Evolutionary conservation across 306 rosid species (phyloP).

Genomic region (Chamaecrista fasciculata): DNA sequence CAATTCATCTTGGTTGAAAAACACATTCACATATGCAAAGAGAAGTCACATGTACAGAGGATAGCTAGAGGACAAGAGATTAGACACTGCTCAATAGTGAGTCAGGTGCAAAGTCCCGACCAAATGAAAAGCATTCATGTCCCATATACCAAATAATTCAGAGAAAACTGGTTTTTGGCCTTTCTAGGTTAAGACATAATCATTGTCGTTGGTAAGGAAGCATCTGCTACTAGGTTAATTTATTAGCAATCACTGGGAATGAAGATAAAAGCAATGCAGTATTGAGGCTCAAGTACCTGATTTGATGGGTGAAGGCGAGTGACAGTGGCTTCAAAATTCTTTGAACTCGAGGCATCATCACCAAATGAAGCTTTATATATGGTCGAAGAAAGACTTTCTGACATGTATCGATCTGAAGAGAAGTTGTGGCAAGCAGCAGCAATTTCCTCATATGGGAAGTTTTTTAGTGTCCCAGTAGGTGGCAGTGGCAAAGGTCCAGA

Average conservation of each 20-base stretch:
- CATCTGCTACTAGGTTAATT: not conserved
- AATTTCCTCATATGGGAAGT: constrained; percentile 72
- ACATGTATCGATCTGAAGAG: constrained; percentile 79
- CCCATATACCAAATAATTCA: not conserved
- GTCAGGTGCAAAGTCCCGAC: not conserved
- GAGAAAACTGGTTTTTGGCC: not conserved
- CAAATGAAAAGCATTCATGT: not conserved
- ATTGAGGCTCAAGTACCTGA: constrained; percentile 53
- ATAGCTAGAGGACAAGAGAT: constrained; percentile 1
- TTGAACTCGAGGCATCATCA: constrained; percentile 72
- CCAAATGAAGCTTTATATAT: constrained; percentile 89
- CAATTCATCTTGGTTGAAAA: constrained; percentile 13
- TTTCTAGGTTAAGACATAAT: constrained; percentile 4
- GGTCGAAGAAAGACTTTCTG: constrained; percentile 82
- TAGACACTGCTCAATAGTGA: constrained; percentile 2
- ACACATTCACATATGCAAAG: not conserved
- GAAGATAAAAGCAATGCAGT: constrained; percentile 10
- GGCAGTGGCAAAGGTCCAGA: constrained; percentile 94
- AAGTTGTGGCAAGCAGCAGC: constrained; percentile 82
- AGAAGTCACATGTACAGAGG: not conserved
- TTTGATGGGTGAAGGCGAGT: constrained; percentile 82
- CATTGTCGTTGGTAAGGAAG: not conserved
- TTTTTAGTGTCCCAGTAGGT: constrained; percentile 60
- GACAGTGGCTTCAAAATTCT: constrained; percentile 88
- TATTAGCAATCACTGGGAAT: constrained; percentile 15